A percentile compares a stretch with the other conserved stretches of the same genome.
phyloP scores from a whole-genome alignment of 345 rosid genomes.

The Salix purpurea region DNA sequence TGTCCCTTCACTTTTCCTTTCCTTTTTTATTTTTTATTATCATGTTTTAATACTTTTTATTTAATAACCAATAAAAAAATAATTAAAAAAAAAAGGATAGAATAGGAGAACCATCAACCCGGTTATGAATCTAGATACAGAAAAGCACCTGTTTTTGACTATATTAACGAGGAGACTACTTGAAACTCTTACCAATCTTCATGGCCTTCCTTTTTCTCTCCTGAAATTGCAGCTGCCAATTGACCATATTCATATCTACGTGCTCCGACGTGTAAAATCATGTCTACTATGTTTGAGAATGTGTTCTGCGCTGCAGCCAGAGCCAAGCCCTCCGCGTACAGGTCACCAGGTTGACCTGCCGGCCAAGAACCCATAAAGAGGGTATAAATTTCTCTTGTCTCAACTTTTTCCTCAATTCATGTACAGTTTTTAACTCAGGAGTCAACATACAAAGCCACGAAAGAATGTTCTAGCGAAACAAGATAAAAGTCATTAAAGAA shows the following conservation, averaged over 20 bases:
- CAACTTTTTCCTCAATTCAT: not conserved
- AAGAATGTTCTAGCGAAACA: not conserved
- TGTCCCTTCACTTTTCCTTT: not conserved
- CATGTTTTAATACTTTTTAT: too few relatives aligned
- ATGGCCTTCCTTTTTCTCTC: not conserved
- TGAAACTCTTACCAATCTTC: not conserved
- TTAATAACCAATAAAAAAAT: too few relatives aligned
- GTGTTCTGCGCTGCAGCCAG: not conserved
- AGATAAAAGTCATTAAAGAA: not conserved
- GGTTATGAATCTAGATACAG: too few relatives aligned
- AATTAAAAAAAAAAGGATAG: too few relatives aligned
- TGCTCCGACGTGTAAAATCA: too few relatives aligned
- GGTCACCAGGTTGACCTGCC: too few relatives aligned
- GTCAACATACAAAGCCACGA: not conserved
- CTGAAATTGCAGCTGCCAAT: not conserved
- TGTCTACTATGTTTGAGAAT: not conserved
- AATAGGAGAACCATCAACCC: too few relatives aligned
- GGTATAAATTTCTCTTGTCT: not conserved
- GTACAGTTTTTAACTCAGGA: not conserved
- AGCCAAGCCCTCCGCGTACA: too few relatives aligned
- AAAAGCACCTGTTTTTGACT: too few relatives aligned
- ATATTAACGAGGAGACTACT: not conserved
- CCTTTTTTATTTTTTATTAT: too few relatives aligned
- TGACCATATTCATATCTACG: not conserved
- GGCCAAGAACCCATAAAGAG: too few relatives aligned